These are phyloP conservation scores for Kokia cookei DNA, from an alignment of 441 rosid species.

Conservation along the genomic window DNA sequence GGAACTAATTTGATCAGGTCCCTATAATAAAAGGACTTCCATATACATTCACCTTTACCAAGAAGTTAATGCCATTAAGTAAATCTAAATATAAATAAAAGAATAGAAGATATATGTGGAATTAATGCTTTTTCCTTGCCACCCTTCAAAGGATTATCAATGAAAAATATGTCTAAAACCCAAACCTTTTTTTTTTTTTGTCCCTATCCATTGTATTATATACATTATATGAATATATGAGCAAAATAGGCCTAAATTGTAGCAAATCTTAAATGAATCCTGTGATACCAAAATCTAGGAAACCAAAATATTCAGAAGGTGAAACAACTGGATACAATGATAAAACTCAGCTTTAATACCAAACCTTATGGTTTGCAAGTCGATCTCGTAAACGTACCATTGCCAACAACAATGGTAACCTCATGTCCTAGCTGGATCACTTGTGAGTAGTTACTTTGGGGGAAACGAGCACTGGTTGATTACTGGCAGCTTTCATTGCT, in stretches of 20 bases:
- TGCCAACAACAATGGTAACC: neutral
- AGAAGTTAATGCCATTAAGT: too few species aligned
- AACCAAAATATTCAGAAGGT: neutral
- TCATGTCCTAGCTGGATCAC: constrained; percentile 29
- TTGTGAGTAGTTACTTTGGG: constrained; percentile 14
- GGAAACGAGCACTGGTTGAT: constrained; percentile 44
- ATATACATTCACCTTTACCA: too few species aligned
- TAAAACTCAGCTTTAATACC: constrained; percentile 5
- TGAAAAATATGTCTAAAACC: too few species aligned
- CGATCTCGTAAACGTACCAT: neutral
- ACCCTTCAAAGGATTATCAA: too few species aligned
- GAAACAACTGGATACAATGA: constrained; percentile 1
- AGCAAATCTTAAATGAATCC: neutral
- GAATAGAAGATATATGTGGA: too few species aligned
- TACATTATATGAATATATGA: constrained; percentile 3
- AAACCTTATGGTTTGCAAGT: constrained; percentile 12
- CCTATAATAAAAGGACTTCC: too few species aligned
- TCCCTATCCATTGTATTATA: constrained; percentile 1
- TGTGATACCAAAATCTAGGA: neutral
- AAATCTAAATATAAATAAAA: too few species aligned
- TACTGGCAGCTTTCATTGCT: constrained; percentile 51
- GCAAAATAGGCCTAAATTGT: constrained; percentile 4
- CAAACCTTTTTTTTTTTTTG: too few species aligned
- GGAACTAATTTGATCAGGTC: too few species aligned
- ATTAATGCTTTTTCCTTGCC: too few species aligned